Base-by-base conservation (phyloP, 257 asterid species). In the Nicotiana tomentosiformis region DNA sequence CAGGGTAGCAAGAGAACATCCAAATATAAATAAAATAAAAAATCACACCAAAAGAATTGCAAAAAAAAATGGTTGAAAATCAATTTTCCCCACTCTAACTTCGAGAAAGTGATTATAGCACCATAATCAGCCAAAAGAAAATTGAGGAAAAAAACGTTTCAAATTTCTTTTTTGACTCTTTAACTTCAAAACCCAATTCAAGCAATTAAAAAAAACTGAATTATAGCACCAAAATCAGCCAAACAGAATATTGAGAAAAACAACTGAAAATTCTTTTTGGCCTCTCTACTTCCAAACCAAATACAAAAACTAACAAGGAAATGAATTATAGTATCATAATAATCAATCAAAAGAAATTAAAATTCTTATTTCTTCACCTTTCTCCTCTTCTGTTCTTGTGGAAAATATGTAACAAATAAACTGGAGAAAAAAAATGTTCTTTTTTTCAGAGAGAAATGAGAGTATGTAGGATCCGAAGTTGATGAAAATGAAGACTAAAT, bases 401-500 rank as follows among this genome's bases (percentile, higher is more conserved):
- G 0, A 39, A 39, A 37, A 32, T 32, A 32, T 32, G 35, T 32
- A 32, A 32, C 35, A 32, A 32, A 7, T 15, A 58, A 37, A 37
- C 1, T 6, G 29, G 33, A n/a, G 5, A 12, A 6, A 10, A 29
- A 29, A 29, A 20, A 17, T 4, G 23, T 0, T 2, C 17, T 9
- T 69, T 69, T 23, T n/a, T 39, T n/a, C 32, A 65, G 5, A 61
- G 49, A 65, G 35, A 66, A 35, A 32, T 0, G 58, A 43, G 60
- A 72, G 61, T 11, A 7, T 26, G 61, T 29, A 51, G 80, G 26
- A 76, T 76, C 29, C 20, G 20, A 46, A 37, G 78, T 8, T 69
- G 78, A 69, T 69, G 78, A 69, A 72, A 72, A 72, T 69, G 60
- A 72, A 72, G 78, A 72, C 33, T 72, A 46, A 20, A 76, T 76